Evolutionary conservation across 768 basidiomycete genomes (phyloP), one percentile per base, ranked within the genome.

Genomic region (Asterophora parasitica): DNA sequence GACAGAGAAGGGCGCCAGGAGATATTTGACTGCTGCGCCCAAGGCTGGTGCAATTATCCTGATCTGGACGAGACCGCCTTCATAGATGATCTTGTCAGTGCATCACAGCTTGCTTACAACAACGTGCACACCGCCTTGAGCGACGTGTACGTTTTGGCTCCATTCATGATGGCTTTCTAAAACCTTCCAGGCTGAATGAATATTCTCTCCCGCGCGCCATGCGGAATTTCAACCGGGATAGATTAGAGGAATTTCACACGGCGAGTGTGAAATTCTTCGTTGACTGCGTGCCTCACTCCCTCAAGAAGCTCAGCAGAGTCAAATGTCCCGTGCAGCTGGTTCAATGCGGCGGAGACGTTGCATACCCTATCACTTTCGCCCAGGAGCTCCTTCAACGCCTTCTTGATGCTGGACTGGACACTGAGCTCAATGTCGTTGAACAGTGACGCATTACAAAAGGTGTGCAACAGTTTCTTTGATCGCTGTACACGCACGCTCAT

Each of bases 261-360:
- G 49, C 63, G 10, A 58, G 66, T 15, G 66, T 71, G 31, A 59
- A 61, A 33, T 67, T 67, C 46, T 66, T 69, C 44, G 41, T 49
- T 5, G 58, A 68, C 23, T 61, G 61, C 16, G 51, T 53, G 30
- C 51, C 58, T 7, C 56, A 60, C 36, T 32, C 65, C 4, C 42
- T 30, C 7, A 43, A 54, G 6, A 46, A 49, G 15, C 57, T 71
- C 16, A 27, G 49, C n/a, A 58, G 53, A 23, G 58, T 70, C 23
- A 50, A 45, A 2, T 62, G 62, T 42, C 70, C 69, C 2, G 55
- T 71, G 0, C 53, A 57, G 23, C 51, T 73, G 7, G 48, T 70
- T 3, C 64, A 70, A 36, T 67, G 70, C 49, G 49, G 52, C 10
- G 60, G 49, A 7, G 71, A 71, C 38, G 60, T 72, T 36, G 68